phyloP scores from a whole-genome alignment of 2,329 filamentous ascomycete species.

The Sporothrix mexicana region DNA sequence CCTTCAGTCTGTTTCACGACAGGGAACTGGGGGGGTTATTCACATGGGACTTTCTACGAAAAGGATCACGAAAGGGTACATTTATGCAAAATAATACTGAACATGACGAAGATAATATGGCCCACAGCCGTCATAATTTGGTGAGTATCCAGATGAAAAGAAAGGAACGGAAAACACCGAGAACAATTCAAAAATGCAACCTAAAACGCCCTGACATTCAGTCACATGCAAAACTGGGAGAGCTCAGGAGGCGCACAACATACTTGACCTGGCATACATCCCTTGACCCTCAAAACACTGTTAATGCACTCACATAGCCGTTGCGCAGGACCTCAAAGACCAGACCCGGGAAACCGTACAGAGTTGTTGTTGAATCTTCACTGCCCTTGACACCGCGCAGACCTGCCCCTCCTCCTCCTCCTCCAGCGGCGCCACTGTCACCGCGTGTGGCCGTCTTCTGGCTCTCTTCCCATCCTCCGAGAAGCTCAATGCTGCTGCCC shows the following conservation, averaged over 20 bases:
- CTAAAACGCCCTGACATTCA: background rate
- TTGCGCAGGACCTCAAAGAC: constrained; percentile 97
- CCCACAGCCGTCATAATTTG: no score
- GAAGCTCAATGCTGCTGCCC: constrained; percentile 83
- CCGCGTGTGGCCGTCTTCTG: constrained; percentile 45
- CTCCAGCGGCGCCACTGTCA: constrained; percentile 40
- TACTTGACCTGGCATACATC: no score
- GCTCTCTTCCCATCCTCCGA: constrained; percentile 78
- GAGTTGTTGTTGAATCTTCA: constrained; percentile 72
- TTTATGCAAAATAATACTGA: no score
- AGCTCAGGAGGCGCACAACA: no score
- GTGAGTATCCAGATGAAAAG: background rate
- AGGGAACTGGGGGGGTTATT: background rate
- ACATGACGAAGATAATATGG: no score
- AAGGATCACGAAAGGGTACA: no score
- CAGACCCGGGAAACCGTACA: constrained; percentile 92
- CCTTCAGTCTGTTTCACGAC: background rate
- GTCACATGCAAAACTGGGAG: constrained; percentile 10
- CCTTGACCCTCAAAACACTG: constrained; percentile 69
- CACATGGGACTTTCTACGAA: no score
- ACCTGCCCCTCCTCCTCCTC: constrained; percentile 31
- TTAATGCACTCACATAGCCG: constrained; percentile 85
- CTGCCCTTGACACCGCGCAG: constrained; percentile 59
- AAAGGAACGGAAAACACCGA: background rate
- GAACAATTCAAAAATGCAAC: background rate